phyloP scores from a whole-genome alignment of 495 filamentous ascomycete species.

The Chaetomium tenue region DNA sequence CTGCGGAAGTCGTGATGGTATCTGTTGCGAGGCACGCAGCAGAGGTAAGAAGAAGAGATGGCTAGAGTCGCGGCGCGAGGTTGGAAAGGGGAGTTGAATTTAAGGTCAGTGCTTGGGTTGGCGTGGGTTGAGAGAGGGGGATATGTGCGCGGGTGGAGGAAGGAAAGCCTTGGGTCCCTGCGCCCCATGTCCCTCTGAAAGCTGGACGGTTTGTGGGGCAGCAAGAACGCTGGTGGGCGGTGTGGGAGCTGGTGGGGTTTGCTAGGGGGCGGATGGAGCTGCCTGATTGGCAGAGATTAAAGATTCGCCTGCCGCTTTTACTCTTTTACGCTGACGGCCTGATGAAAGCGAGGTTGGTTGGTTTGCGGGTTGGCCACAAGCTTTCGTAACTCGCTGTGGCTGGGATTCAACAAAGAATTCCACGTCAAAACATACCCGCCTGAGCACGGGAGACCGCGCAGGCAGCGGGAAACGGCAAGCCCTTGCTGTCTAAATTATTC shows the following conservation, averaged over 20 bases:
- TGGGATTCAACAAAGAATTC: constrained; percentile 22
- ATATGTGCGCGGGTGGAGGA: constrained; percentile 35
- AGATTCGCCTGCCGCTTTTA: constrained; percentile 40
- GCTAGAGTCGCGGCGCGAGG: constrained; percentile 36
- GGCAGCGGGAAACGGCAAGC: constrained; percentile 3
- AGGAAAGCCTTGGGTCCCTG: constrained; percentile 33
- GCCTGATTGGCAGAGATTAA: constrained; percentile 40
- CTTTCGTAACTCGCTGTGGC: constrained; percentile 33
- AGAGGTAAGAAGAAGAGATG: constrained; percentile 42
- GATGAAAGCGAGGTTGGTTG: constrained; percentile 6
- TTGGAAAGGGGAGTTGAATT: constrained; percentile 53
- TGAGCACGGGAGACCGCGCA: not conserved
- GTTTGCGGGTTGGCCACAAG: constrained; percentile 23
- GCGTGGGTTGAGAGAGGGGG: constrained; percentile 33
- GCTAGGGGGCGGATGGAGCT: constrained; percentile 33
- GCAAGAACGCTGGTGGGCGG: constrained; percentile 22
- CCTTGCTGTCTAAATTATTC: not conserved
- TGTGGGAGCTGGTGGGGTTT: constrained; percentile 26
- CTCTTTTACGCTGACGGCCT: constrained; percentile 30
- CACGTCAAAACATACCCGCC: not conserved
- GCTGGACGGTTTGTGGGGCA: constrained; percentile 26
- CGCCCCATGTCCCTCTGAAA: constrained; percentile 32
- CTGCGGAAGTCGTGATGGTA: constrained; percentile 40
- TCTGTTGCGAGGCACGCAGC: constrained; percentile 39
- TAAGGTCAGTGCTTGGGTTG: constrained; percentile 47